These are phyloP conservation scores for Phialophora chinensis DNA, from an alignment of 2,329 filamentous ascomycete species.

Conservation along the genomic window DNA sequence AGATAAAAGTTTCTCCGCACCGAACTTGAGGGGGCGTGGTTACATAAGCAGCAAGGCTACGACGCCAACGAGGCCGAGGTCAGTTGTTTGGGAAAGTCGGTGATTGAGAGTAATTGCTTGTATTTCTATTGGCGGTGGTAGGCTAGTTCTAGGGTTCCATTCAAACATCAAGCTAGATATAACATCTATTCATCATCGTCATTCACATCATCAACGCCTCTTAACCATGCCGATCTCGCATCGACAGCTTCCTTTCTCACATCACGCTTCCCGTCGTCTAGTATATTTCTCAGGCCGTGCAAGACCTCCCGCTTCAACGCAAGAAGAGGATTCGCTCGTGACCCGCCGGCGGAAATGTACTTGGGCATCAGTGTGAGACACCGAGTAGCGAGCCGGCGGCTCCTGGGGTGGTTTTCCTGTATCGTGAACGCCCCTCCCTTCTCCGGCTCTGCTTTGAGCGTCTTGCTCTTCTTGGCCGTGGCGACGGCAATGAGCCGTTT, in stretches of 20 bases:
- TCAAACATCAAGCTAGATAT: background rate
- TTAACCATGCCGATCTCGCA: slow-evolving; percentile 66
- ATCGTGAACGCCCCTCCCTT: slow-evolving; percentile 25
- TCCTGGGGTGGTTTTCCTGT: slow-evolving; percentile 40
- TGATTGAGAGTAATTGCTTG: background rate
- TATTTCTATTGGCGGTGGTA: background rate
- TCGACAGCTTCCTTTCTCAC: slow-evolving; percentile 68
- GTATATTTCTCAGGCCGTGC: slow-evolving; percentile 58
- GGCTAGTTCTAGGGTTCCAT: background rate
- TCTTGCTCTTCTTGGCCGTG: slow-evolving; percentile 37
- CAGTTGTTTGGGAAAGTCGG: background rate
- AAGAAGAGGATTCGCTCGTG: slow-evolving; percentile 53
- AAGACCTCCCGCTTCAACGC: slow-evolving; percentile 64
- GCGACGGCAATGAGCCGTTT: slow-evolving; percentile 60
- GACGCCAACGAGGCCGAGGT: background rate
- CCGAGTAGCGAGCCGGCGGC: slow-evolving; percentile 35
- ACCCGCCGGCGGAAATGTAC: slow-evolving; percentile 44
- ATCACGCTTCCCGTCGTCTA: slow-evolving; percentile 68
- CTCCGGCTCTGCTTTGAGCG: slow-evolving; percentile 29
- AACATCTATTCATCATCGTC: slow-evolving; percentile 52
- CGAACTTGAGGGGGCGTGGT: background rate
- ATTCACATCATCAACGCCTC: slow-evolving; percentile 60
- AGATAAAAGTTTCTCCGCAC: background rate
- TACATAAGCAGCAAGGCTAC: background rate
- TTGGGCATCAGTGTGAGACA: slow-evolving; percentile 39